phyloP scores from a whole-genome alignment of 768 basidiomycete species.

The Russula griseocarnosa region DNA sequence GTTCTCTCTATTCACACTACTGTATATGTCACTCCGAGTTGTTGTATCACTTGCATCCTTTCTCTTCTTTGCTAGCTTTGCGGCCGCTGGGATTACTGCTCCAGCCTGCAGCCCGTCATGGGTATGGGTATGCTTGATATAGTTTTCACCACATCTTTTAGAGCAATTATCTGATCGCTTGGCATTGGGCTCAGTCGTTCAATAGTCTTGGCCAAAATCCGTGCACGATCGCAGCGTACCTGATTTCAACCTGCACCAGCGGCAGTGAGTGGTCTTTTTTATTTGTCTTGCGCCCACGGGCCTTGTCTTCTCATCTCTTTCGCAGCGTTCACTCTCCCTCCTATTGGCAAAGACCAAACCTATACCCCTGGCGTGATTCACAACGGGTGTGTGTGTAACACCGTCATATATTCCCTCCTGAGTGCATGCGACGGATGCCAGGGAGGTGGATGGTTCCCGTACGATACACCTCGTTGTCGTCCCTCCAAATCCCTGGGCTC shows the following conservation, averaged over 20 bases:
- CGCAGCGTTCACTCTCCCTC: slow-evolving; percentile 16
- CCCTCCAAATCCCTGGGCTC: background rate
- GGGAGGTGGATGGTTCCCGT: background rate
- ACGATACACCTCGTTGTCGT: background rate
- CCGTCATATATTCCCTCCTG: slow-evolving; percentile 7
- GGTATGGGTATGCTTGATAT: slow-evolving; percentile 4
- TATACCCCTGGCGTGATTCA: too few species aligned
- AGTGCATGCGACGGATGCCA: slow-evolving; percentile 23
- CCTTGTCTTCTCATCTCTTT: background rate
- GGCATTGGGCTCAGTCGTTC: background rate
- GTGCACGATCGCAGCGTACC: slow-evolving; percentile 8
- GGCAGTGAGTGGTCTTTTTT: slow-evolving; percentile 8
- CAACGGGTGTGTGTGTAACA: too few species aligned
- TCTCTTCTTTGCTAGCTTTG: background rate
- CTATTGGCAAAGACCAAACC: too few species aligned
- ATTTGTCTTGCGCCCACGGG: background rate
- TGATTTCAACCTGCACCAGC: slow-evolving; percentile 9
- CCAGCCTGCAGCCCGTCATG: background rate
- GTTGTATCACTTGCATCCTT: background rate
- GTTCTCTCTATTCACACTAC: background rate
- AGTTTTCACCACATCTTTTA: background rate
- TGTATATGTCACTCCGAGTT: background rate
- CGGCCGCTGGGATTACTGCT: background rate
- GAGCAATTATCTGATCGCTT: background rate
- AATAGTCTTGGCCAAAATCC: slow-evolving; percentile 16